Base-by-base conservation (phyloP, 164 flowering plant genomes). In the Nymphaea colorata region DNA sequence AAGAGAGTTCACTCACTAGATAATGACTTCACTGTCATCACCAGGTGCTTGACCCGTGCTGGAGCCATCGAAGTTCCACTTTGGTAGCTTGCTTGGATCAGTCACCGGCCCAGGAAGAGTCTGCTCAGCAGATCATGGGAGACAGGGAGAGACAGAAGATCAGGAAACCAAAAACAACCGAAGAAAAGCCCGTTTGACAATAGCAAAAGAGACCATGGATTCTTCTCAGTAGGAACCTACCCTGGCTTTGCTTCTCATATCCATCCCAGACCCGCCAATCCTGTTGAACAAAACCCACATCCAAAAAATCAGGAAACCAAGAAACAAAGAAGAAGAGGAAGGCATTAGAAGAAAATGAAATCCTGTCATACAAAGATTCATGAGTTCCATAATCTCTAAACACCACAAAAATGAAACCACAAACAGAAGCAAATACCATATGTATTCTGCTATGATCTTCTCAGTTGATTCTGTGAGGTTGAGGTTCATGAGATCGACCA, bases 401-500 rank as follows among this genome's bases (percentile, higher is more conserved):
- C 63, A 66, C 14, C 4, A n/a, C 10, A 6, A 53, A 71, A 44
- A 45, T 43, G 7, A 17, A 59, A 41, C 18, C 16, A 0, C 4
- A n/a, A 43, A 64, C n/a, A 41, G 18, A 62, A 59, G 63, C 44
- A 53, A 70, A 43, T 5, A 89, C 95, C 96, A 89, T 79, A 89
- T 85, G 82, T 89, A 89, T 70, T 89, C 96, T 1, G 89, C 96
- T 44, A 87, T 86, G 66, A 87, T 67, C 64, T 86, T 84, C n/a
- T 87, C 81, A 2, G 87, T 82, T 61, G 76, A 2, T 3, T 79
- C 86, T 0, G 87, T 73, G 82, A 90, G 87, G 73, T 90, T 64
- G 45, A 90, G 79, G 77, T 86, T 90, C 76, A 86, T n/a, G 69
- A 90, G 86, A 80, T 90, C 93, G 16, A 76, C 59, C 6, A 87